Conservation (phyloP, 148 eudicot genomes). For the Chenopodium album region DNA sequence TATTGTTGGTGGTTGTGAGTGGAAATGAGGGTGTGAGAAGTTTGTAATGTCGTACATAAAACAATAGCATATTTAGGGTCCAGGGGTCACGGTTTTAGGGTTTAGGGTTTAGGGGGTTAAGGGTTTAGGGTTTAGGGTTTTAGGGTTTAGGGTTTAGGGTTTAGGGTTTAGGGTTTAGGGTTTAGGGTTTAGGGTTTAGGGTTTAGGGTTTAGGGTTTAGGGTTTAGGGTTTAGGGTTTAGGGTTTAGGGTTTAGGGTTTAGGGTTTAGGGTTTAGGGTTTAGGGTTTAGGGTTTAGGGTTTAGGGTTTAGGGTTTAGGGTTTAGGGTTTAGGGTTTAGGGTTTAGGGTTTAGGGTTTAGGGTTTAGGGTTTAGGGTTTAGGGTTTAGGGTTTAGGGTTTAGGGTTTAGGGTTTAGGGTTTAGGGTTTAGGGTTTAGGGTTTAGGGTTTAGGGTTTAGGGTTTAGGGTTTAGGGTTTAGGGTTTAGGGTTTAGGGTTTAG, state of each 20-base stretch:
- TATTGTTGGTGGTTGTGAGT: no score
- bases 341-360: conserved; percentile 30
- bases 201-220: conserved; percentile 23
- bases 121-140: conserved; percentile 13
- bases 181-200: conserved; percentile 22
- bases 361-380: conserved; percentile 32
- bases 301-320: conserved; percentile 23
- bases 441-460: no score
- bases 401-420: no score
- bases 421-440: no score
- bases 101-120: conserved; percentile 19
- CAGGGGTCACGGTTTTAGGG: conserved; percentile 19
- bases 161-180: conserved; percentile 16
- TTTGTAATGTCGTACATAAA: no score
- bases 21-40: no score
- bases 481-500: no score
- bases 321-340: conserved; percentile 31
- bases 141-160: conserved; percentile 19
- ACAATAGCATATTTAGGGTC: background rate
- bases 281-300: conserved; percentile 24
- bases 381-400: background rate
- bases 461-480: no score
- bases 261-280: conserved; percentile 24
- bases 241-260: conserved; percentile 23
- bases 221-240: conserved; percentile 26